Base-by-base conservation (phyloP, 108 stramenopile genomes). In the Nitzschia sp. region DNA sequence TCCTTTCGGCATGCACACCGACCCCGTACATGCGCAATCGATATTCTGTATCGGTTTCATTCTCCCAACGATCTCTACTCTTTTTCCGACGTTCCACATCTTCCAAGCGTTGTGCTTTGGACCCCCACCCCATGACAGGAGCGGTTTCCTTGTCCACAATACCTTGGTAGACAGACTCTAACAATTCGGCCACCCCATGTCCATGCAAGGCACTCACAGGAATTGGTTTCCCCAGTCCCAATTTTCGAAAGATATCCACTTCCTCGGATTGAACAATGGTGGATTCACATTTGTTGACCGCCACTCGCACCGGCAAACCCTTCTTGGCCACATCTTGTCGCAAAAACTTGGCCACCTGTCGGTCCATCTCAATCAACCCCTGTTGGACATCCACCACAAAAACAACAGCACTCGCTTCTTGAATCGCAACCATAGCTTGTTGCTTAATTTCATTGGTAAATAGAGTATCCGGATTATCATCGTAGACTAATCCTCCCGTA, bases 241-340 rank as follows among this genome's bases (percentile, higher is more conserved):
- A 72, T 20, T 80, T 69, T 94, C 95, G 97, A 85, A 97, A 98
- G 41, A 97, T 95, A 25, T 93, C 86, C 9, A 93, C 94, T 53
- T 86, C 60, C 44, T 84, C 65, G 20, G 78, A 75, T 19, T 87
- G 90, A 22, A 75, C 85, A 61, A 78, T 86, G 77, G 91, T 88
- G 65, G 79, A 83, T 81, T 98, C 97, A 81, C 97, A 98, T 75
- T 98, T 98, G 80, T 98, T 98, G 48, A 98, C 96, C 21, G 95
- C 96, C 57, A 98, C 75, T 15, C 83, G 34, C 10, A 95, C 87
- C 17, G 96, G 46, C 95, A 63, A 97, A 84, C 10, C 87, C 70
- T 68, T 83, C 80, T 19, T 59, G 57, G 17, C 55, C 8, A 94
- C 82, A 70, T 95, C 83, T 65, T 78, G 85, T 54, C 97, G 77